These are phyloP conservation scores for Globisporangium viniferum DNA, from an alignment of 352 stramenopile genomes.

Conservation along the genomic window DNA sequence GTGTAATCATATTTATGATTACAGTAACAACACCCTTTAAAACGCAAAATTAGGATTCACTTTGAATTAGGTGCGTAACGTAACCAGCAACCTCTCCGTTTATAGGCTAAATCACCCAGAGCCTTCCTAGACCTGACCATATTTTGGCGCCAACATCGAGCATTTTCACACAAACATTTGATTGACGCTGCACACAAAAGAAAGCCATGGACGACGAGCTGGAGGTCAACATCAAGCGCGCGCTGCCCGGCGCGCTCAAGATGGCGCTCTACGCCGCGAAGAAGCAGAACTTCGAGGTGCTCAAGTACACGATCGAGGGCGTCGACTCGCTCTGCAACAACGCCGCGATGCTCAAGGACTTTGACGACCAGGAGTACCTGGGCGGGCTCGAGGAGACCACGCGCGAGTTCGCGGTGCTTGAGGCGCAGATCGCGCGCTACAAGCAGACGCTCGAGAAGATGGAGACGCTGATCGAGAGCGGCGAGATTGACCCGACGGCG, in stretches of 20 bases:
- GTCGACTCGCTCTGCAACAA: conserved; percentile 65
- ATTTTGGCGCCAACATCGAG: too few species aligned
- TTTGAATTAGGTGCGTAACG: too few species aligned
- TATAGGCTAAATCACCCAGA: too few species aligned
- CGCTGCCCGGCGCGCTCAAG: conserved; percentile 66
- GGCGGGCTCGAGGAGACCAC: conserved; percentile 57
- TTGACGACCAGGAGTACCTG: conserved; percentile 52
- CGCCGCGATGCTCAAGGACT: conserved; percentile 62
- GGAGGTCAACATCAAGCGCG: conserved; percentile 52
- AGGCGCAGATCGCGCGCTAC: conserved; percentile 63
- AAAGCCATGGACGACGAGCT: conserved; percentile 50
- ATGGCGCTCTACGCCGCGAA: conserved; percentile 73
- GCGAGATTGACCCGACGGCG: conserved; percentile 38
- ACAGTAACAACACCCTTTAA: too few species aligned
- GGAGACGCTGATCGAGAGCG: conserved; percentile 43
- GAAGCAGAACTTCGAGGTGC: conserved; percentile 70
- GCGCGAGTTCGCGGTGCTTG: conserved; percentile 64
- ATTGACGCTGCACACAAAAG: neutral
- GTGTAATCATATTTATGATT: too few species aligned
- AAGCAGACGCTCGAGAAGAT: conserved; percentile 71
- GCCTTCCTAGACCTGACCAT: too few species aligned
- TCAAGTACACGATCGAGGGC: conserved; percentile 73
- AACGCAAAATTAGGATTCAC: too few species aligned
- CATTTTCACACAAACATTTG: neutral
- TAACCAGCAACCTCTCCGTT: too few species aligned